These are phyloP conservation scores for Pseudognaphalium luteoalbum DNA, from an alignment of 129 eudicot species.

Conservation along the genomic window DNA sequence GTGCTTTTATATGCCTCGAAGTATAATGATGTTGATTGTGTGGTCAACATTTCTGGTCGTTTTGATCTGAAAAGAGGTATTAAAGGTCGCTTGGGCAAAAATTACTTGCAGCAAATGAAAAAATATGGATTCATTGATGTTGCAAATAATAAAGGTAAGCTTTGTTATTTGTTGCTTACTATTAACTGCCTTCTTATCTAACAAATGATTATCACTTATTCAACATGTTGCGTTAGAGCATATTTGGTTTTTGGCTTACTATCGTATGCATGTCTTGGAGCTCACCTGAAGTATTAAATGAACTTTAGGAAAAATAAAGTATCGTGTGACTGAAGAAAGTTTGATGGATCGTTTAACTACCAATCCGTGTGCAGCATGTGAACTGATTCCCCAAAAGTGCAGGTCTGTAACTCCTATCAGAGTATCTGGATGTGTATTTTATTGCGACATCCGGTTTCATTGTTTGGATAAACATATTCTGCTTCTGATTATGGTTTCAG, in stretches of 20 bases:
- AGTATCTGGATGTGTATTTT: not conserved
- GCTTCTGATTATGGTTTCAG: conserved; percentile 31
- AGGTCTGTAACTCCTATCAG: conserved; percentile 43
- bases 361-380: conserved; percentile 56
- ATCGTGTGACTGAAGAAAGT: conserved; percentile 70
- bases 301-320: conserved; percentile 56
- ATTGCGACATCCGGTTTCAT: not conserved
- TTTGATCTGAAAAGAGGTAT: conserved; percentile 62
- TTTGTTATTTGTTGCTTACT: conserved; percentile 1
- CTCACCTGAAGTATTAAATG: conserved; percentile 13
- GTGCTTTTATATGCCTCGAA: conserved; percentile 60
- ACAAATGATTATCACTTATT: not conserved
- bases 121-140: conserved; percentile 56
- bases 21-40: conserved; percentile 46
- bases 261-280: conserved; percentile 3
- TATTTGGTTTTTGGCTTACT: not conserved
- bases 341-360: conserved; percentile 75
- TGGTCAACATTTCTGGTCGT: conserved; percentile 74
- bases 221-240: not conserved
- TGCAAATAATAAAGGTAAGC: conserved; percentile 47
- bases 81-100: conserved; percentile 72
- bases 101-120: conserved; percentile 49
- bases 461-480: not conserved
- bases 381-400: conserved; percentile 54
- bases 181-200: not conserved